A percentile compares a stretch with the other conserved stretches of the same genome.
Evolutionary conservation across 805 yeast genomes (phyloP).

Genomic region (Barnettozyma pratensis): DNA sequence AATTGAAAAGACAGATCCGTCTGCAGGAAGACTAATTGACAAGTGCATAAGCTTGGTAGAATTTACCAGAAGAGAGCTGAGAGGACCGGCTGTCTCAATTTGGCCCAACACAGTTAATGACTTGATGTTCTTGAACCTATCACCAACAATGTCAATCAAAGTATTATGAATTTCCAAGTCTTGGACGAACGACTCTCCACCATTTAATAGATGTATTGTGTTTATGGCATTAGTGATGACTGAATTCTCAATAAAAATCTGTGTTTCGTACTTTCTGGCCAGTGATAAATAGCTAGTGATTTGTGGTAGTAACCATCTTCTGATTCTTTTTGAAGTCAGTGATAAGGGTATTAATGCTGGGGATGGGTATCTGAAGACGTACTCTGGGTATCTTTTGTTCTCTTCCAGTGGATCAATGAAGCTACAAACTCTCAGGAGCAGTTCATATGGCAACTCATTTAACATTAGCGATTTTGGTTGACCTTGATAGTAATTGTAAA

Average conservation of each 20-base stretch:
- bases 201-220: background rate
- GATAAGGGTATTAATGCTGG: slow-evolving; percentile 4
- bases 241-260: background rate
- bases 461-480: background rate
- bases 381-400: slow-evolving; percentile 7
- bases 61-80: background rate
- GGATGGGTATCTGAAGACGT: slow-evolving; percentile 9
- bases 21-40: slow-evolving; percentile 4
- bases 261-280: slow-evolving; percentile 10
- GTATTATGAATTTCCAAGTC: slow-evolving; percentile 4
- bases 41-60: slow-evolving; percentile 7
- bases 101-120: slow-evolving; percentile 17
- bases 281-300: slow-evolving; percentile 9
- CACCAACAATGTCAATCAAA: background rate
- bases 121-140: slow-evolving; percentile 4
- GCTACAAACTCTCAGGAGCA: slow-evolving; percentile 2
- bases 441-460: slow-evolving; percentile 13
- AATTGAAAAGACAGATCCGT: background rate
- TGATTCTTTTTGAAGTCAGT: slow-evolving; percentile 10
- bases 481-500: too few relatives aligned
- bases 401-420: slow-evolving; percentile 1
- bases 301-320: slow-evolving; percentile 7
- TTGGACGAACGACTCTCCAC: slow-evolving; percentile 3
- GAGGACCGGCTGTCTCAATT: background rate
- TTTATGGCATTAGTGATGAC: background rate